Base-by-base conservation (phyloP, 2,329 filamentous ascomycete genomes). In the Colletotrichum cordylinicola region DNA sequence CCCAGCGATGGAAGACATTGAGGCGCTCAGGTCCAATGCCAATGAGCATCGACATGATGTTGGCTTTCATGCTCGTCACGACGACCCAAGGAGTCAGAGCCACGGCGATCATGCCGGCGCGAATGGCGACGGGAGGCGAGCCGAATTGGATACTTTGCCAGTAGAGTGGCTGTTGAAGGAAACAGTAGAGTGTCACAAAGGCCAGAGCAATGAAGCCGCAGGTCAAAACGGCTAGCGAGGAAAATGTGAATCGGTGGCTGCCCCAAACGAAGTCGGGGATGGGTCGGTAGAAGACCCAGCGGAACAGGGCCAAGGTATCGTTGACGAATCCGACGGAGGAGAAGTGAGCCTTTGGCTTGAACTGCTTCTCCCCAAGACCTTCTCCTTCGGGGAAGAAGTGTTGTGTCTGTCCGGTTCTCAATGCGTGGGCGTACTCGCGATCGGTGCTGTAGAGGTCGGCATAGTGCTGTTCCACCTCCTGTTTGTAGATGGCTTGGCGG, bases 41-140 rank as follows among this genome's bases (percentile, higher is more conserved):
- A 6, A 96, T 98, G 74, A 98, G 85, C 72, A 96, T 85, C 1
- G 94, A 94, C 71, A 98, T 90, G 37, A 98, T 82, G 82, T 98
- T 98, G 18, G 95, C 94, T 84, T 98, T 98, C 89, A 95, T 98
- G 82, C 94, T 95, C 13, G 97, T 92, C 21, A 93, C 95, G 67
- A 98, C 88, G 78, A 98, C 96, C 96, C 96, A 98, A 1, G 96
- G 96, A 61, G 97, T 94, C 89, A 98, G 91, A 15, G 96, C 95
- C 16, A 98, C 93, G 15, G 96, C 93, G 72, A 98, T 91, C 96
- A 98, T 98, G 64, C 96, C 96, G 9, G 96, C 90, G 78, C 96
- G 91, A 76, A 98, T 92, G 12, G 96, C 95, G 71, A 98, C 84
- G 1, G 96, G 96, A 33, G 96, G 96, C 1, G 96, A 98, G 56